Evolutionary conservation across 2,329 filamentous ascomycete species (phyloP), one percentile per base, ranked within the genome.

Genomic region (Ceratocystis destructans): DNA sequence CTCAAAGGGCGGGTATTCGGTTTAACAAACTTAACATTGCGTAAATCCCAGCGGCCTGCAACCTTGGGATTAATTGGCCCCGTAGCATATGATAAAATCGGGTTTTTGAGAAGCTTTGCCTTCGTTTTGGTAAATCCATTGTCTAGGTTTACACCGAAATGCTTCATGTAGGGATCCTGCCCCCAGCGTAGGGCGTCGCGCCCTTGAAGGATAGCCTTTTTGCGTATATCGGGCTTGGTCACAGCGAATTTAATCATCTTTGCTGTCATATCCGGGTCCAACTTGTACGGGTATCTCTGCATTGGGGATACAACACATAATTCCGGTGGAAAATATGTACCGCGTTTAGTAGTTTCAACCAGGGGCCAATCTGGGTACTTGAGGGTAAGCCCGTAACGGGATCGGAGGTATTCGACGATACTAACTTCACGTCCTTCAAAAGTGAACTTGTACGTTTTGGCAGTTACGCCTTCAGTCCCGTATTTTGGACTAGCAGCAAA

Each of bases 181-280:
- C 72, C 70, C 84, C 90, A 94, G 8, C 84, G 77, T 0, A 93
- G 79, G 70, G 87, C 82, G 0, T 77, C 72, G 7, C 96, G 82
- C 17, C 88, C 88, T 2, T 82, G 74, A 62, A 85, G 77, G 70
- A 97, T 91, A 22, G 88, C 83, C 0, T 73, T 71, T 70, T 84
- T 82, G n/a, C 94, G 88, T 37, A 85, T 74, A 0, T 74, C 73
- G 0, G 94, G 94, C 0, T 87, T 82, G 5, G 88, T 90, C 3
- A 96, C 93, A 0, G 93, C 92, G 71, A 93, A 90, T 74, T 88
- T 93, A 78, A 99, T 96, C 94, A 99, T 99, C 4, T 82, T 77
- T 0, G 87, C 78, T 0, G 93, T 96, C 76, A 96, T 80, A 0
- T 76, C 73, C 0, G 81, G 78, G 64, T 81, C 81, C 1, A 88